These are phyloP conservation scores for Onygenales sp. DNA, from an alignment of 2,329 filamentous ascomycete genomes.

Conservation along the genomic window DNA sequence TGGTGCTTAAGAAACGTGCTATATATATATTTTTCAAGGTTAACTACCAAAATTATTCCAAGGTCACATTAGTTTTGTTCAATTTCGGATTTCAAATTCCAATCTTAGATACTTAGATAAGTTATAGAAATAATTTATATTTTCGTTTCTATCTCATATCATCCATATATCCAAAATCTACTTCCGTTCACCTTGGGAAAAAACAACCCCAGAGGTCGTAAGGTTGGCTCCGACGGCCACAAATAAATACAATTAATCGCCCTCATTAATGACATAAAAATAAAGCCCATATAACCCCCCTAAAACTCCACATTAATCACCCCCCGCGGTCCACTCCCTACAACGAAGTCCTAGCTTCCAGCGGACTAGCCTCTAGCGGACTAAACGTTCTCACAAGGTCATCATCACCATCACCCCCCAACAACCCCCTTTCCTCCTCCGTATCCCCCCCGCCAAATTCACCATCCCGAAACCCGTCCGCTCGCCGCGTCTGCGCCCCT, in stretches of 20 bases:
- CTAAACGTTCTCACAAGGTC: constrained; percentile 3
- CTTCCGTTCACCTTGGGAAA: too few species aligned
- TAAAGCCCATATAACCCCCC: not conserved
- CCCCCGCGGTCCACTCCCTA: not conserved
- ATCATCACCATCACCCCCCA: constrained; percentile 20
- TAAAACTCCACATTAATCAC: not conserved
- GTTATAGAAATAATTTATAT: too few species aligned
- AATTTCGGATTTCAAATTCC: too few species aligned
- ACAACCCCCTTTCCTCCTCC: constrained; percentile 29
- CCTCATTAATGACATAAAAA: not conserved
- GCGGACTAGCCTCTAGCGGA: constrained; percentile 6
- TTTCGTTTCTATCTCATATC: too few species aligned
- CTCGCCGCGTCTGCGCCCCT: constrained; percentile 48
- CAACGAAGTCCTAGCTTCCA: constrained; percentile 7
- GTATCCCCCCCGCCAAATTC: constrained; percentile 17
- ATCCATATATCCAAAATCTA: too few species aligned
- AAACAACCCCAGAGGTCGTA: too few species aligned
- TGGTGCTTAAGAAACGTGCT: not conserved
- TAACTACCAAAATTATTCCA: too few species aligned
- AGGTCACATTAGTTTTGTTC: too few species aligned
- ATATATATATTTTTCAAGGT: not conserved
- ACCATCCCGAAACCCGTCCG: constrained; percentile 20
- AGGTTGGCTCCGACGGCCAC: too few species aligned
- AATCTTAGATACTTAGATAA: too few species aligned
- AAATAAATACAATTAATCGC: too few species aligned